Evolutionary conservation across 2,329 filamentous ascomycete species (phyloP), one percentile per base, ranked within the genome.

Genomic region (Stachybotrys elegans): DNA sequence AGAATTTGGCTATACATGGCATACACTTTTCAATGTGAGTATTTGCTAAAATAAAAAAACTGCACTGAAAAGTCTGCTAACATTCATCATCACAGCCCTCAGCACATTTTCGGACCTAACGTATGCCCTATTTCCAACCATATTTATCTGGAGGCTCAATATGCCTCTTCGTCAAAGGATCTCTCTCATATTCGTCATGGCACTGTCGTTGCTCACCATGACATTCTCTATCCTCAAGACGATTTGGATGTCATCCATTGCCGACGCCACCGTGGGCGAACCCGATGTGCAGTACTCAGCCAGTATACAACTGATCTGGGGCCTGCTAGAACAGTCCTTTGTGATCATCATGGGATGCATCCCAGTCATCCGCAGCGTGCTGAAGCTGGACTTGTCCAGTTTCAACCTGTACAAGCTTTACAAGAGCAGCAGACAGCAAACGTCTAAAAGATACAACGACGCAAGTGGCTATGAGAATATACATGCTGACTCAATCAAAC

Each of bases 91-190:
- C 22, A 22, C 43, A 32, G 41, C 40, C 7, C 27, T 43, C 11
- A 40, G 23, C 22, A 47, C 44, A 2, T 22, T 48, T 14, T 40
- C 48, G 1, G 51, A 54, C 31, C 22, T 54, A 3, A 48, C 48
- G 2, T 54, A 40, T 27, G 52, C 45, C 22, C 11, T 51, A 6
- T 44, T 51, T 9, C 52, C 52, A 1, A 23, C 48, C 21, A 23
- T 48, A 16, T 39, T 53, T 20, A 48, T 54, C 29, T 54, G 48
- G 50, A 38, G 32, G 12, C 46, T 54, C 7, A 36, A 54, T n/a
- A 54, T 53, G 50, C 19, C 40, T 4, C 22, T 49, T 6, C 31
- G 40, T 3, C 43, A 22, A 2, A 17, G 43, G 3, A n/a, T 51
- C 16, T 36, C 43, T 14, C 43, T 52, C 14, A 31, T 46, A 2